Base-by-base conservation (phyloP, 208 protist species). In the Phytomonas francai region DNA sequence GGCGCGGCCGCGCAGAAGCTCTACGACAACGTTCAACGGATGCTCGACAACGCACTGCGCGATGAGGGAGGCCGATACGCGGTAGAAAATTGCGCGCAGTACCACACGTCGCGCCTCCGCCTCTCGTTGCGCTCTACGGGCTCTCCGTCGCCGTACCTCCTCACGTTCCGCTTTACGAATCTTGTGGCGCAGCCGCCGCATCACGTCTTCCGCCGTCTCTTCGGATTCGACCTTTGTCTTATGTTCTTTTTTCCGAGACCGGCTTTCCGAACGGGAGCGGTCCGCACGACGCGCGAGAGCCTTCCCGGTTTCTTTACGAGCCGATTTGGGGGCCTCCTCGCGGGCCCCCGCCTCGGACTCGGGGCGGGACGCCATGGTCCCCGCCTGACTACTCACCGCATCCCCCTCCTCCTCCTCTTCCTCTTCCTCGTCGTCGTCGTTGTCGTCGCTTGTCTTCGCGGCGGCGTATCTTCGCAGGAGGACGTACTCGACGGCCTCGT, bases 61-160 rank as follows among this genome's bases (percentile, higher is more conserved):
- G 30, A 80, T 60, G 8, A 95, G 76, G 2, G 80, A 66, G 19
- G 76, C 80, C 0, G 75, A 63, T 4, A 95, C 79, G 31, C 89
- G 89, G 72, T 89, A 95, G 14, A 85, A 68, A 59, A 95, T 92
- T 30, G 84, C 82, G 9, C 89, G 86, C 33, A 91, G 60, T n/a
- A 93, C 77, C 54, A 70, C 67, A 28, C 63, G 42, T 11, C 73
- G 69, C 69, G 70, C 78, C 54, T 70, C 78, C 12, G 72, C 65
- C 28, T 72, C 76, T 1, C 68, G 66, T 29, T 63, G 69, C 14
- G 73, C 61, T 59, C 71, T 72, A 12, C 78, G 79, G 36, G 59
- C 72, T 9, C 70, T 72, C 25, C 64, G 68, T 63, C 65, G 54
- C 1, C 70, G 64, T 3, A 59, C 59, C 39, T 71, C n/a, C 14